These are phyloP conservation scores for Linnemannia elongata DNA, from an alignment of 192 early-diverging fungal species.

Conservation along the genomic window DNA sequence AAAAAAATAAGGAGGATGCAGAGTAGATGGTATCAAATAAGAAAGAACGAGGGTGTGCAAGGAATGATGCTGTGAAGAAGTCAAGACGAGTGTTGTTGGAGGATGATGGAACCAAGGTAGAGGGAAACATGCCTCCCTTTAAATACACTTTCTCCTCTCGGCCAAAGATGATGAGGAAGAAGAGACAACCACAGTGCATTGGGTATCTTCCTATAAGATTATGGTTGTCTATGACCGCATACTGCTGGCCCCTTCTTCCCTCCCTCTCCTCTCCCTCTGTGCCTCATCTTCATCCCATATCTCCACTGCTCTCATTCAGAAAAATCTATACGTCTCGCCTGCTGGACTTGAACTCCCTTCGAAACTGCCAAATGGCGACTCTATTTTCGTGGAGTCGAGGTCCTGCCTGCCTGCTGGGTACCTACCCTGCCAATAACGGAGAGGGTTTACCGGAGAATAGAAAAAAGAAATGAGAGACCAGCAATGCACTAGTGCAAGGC, in stretches of 20 bases:
- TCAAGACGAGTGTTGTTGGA: neutral
- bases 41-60: neutral
- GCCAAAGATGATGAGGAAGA: neutral
- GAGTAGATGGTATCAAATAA: neutral
- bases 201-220: neutral
- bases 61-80: too few species aligned
- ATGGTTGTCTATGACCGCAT: conserved; percentile 7
- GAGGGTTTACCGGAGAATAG: neutral
- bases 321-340: neutral
- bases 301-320: neutral
- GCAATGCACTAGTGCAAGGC: neutral
- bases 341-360: neutral
- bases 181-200: neutral
- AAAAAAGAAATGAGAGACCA: neutral
- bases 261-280: neutral
- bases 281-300: conserved; percentile 9
- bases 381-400: neutral
- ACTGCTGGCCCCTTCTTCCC: neutral
- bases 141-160: neutral
- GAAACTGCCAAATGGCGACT: neutral
- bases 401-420: neutral
- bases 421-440: neutral
- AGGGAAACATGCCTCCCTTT: neutral
- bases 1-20: neutral
- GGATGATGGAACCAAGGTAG: neutral